Conservation (phyloP, 768 basidiomycete species). For the Boletus rex-veris region DNA sequence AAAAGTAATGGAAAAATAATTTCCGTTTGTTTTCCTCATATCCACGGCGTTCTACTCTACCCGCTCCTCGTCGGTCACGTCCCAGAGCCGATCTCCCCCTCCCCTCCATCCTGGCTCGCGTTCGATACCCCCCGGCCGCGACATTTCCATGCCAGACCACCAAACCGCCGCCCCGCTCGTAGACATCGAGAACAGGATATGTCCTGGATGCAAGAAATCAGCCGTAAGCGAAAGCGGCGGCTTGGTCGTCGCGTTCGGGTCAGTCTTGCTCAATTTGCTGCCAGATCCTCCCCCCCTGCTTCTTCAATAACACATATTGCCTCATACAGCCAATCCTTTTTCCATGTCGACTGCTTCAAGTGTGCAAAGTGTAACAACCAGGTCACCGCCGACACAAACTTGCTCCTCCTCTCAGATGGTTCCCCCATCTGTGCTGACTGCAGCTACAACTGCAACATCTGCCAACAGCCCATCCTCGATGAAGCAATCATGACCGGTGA, state of each 20-base stretch:
- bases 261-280: constrained; percentile 31
- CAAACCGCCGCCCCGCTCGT: background rate
- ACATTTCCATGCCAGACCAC: no score
- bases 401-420: constrained; percentile 95
- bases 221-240: constrained; percentile 80
- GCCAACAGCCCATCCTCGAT: constrained; percentile 90
- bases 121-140: no score
- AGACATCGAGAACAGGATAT: constrained; percentile 53
- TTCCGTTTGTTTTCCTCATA: no score
- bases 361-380: constrained; percentile 93
- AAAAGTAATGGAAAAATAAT: no score
- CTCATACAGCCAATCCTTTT: constrained; percentile 75
- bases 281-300: background rate
- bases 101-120: no score
- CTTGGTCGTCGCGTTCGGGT: constrained; percentile 96
- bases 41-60: no score
- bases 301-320: constrained; percentile 6
- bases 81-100: no score
- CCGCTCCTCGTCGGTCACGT: no score
- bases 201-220: constrained; percentile 80
- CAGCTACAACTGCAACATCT: constrained; percentile 94
- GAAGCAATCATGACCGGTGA: constrained; percentile 99
- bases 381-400: constrained; percentile 94
- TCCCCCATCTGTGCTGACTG: constrained; percentile 94
- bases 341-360: constrained; percentile 93